Evolutionary conservation across 176 grass and related monocot species (phyloP), one percentile per base, ranked within the genome.

Genomic region (Pharus latifolius): DNA sequence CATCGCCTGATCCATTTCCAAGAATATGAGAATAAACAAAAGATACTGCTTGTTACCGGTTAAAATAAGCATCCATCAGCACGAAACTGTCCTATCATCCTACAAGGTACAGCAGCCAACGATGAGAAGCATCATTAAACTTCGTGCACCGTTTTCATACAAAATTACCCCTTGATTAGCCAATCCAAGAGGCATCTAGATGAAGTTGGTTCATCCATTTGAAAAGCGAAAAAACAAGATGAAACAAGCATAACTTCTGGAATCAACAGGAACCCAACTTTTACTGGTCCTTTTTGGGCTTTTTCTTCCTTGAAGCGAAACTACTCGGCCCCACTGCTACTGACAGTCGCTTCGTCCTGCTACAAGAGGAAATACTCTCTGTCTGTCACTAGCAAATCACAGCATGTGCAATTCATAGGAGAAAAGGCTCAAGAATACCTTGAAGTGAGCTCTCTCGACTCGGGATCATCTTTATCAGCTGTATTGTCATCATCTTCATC

Each of bases 291-390:
- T 80, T 96, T 59, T 76, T 92, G 43, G 80, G 49, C 59, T 97
- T 97, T 70, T 97, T 92, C 79, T 97, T 96, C 86, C 88, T 89
- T 73, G 92, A 87, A 80, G 88, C 92, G 26, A 96, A 96, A 60
- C 92, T 92, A 63, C 92, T 96, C 13, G 88, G 93, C 5, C 93
- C 93, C n/a, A 92, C 74, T 38, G 85, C 52, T 47, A 92, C 70
- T 18, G 93, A 77, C 75, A 96, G 60, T 9, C 88, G 74, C 68
- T 96, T 90, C 23, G 93, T 82, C 69, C 93, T 97, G 88, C 66
- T 73, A 73, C 17, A 80, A 43, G 49, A 52, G 14, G 35, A 70
- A 47, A 37, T 12, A 67, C 43, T 15, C 35, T 23, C 15, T 29
- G 32, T 62, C n/a, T n/a, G n/a, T n/a, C n/a, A n/a, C n/a, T 38